phyloP scores from a whole-genome alignment of 805 yeast genomes.

The Myxozyma mucilagina region DNA sequence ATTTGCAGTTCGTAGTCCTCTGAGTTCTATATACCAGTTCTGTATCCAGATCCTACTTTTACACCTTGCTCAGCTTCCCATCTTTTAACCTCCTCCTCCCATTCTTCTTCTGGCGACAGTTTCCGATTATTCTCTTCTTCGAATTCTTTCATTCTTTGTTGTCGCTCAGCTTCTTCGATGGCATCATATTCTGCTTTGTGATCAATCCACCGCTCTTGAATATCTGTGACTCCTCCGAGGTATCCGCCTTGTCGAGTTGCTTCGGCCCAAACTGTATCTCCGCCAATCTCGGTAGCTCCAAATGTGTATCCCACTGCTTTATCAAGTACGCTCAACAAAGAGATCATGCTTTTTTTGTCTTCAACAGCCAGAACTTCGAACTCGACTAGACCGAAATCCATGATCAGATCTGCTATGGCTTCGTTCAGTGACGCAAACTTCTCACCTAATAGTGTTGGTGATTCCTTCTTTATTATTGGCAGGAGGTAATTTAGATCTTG shows the following conservation, averaged over 20 bases:
- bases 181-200: conserved; percentile 75
- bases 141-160: conserved; percentile 46
- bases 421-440: conserved; percentile 68
- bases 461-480: conserved; percentile 71
- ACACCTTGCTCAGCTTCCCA: conserved; percentile 50
- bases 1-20: too few species aligned
- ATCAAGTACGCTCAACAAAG: conserved; percentile 72
- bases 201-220: conserved; percentile 95
- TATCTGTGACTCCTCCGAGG: conserved; percentile 56
- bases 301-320: conserved; percentile 91
- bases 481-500: conserved; percentile 72
- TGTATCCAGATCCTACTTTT: conserved; percentile 14
- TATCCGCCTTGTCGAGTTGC: conserved; percentile 79
- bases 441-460: conserved; percentile 61
- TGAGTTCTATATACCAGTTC: neutral
- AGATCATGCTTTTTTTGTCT: conserved; percentile 89
- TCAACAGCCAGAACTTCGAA: conserved; percentile 90
- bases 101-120: conserved; percentile 63
- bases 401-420: conserved; percentile 76
- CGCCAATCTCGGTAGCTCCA: conserved; percentile 92
- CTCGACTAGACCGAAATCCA: conserved; percentile 82
- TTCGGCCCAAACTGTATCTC: conserved; percentile 98
- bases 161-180: conserved; percentile 51
- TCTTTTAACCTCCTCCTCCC: conserved; percentile 64
- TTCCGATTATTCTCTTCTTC: conserved; percentile 42